Evolutionary conservation across 179 eudicot genomes (phyloP).

Genomic region (Silene vulgaris): DNA sequence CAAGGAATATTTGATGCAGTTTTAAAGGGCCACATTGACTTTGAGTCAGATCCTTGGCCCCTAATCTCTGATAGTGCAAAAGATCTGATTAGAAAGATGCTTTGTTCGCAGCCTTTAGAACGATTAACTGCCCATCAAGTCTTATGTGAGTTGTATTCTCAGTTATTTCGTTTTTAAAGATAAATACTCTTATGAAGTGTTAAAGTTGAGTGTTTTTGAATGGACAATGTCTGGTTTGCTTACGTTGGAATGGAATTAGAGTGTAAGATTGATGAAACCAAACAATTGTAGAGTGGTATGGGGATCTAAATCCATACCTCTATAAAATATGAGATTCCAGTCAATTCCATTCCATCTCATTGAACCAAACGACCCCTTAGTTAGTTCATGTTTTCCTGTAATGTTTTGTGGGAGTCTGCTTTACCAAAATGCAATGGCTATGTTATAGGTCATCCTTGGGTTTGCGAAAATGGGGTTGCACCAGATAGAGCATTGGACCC

Average conservation of each 20-base stretch:
- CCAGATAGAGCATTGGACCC: slow-evolving; percentile 96
- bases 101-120: slow-evolving; percentile 51
- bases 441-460: slow-evolving; percentile 92
- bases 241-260: too few relatives aligned
- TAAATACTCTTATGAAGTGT: too few relatives aligned
- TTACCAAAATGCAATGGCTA: neutral
- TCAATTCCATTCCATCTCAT: too few relatives aligned
- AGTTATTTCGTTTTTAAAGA: neutral
- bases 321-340: too few relatives aligned
- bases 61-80: slow-evolving; percentile 73
- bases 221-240: too few relatives aligned
- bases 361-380: too few relatives aligned
- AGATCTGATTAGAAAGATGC: slow-evolving; percentile 75
- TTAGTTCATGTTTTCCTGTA: slow-evolving; percentile 1
- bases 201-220: too few relatives aligned
- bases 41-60: slow-evolving; percentile 91
- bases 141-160: slow-evolving; percentile 43
- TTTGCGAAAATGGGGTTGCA: slow-evolving; percentile 95
- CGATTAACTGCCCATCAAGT: slow-evolving; percentile 88
- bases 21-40: slow-evolving; percentile 69
- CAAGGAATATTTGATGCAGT: slow-evolving; percentile 93
- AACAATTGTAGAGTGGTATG: too few relatives aligned
- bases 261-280: too few relatives aligned
- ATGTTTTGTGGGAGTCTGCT: slow-evolving; percentile 15
- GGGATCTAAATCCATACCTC: too few relatives aligned